These are phyloP conservation scores for Talaromyces pinophilus DNA, from an alignment of 2,329 filamentous ascomycete genomes.

Conservation along the genomic window DNA sequence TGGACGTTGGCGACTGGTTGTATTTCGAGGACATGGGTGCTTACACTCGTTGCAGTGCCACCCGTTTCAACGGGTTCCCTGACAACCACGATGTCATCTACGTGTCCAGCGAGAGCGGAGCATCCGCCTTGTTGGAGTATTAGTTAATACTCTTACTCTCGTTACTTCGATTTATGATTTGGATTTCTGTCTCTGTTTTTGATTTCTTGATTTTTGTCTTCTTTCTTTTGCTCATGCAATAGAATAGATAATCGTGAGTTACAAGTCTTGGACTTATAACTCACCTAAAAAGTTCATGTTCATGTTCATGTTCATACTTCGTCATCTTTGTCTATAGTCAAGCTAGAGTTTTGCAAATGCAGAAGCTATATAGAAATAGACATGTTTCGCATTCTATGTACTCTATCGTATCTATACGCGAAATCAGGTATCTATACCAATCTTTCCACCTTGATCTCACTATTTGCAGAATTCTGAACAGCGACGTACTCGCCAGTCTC, in stretches of 20 bases:
- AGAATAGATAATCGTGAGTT: not conserved
- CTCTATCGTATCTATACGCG: not conserved
- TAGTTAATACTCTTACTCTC: slow-evolving; percentile 26
- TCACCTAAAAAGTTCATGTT: slow-evolving; percentile 1
- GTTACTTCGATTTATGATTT: slow-evolving; percentile 8
- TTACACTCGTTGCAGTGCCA: slow-evolving; percentile 97
- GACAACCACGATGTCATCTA: slow-evolving; percentile 92
- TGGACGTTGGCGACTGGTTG: slow-evolving; percentile 95
- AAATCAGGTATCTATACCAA: slow-evolving; percentile 29
- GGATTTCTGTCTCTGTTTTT: slow-evolving; percentile 6
- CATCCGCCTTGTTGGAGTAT: slow-evolving; percentile 67
- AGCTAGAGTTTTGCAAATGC: not conserved
- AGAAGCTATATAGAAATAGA: not conserved
- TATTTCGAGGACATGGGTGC: slow-evolving; percentile 99
- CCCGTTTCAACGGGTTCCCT: slow-evolving; percentile 95
- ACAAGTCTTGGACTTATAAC: not conserved
- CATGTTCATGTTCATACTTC: not conserved
- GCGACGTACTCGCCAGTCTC: slow-evolving; percentile 42
- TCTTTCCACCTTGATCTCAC: slow-evolving; percentile 38
- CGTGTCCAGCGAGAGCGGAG: slow-evolving; percentile 89
- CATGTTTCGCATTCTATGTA: not conserved
- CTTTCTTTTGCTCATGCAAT: slow-evolving; percentile 8
- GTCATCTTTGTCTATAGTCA: not conserved
- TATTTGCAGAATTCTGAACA: slow-evolving; percentile 23
- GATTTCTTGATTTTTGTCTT: not conserved